Evolutionary conservation across 495 filamentous ascomycete species (phyloP).

Genomic region (Aspergillus bridgeri): DNA sequence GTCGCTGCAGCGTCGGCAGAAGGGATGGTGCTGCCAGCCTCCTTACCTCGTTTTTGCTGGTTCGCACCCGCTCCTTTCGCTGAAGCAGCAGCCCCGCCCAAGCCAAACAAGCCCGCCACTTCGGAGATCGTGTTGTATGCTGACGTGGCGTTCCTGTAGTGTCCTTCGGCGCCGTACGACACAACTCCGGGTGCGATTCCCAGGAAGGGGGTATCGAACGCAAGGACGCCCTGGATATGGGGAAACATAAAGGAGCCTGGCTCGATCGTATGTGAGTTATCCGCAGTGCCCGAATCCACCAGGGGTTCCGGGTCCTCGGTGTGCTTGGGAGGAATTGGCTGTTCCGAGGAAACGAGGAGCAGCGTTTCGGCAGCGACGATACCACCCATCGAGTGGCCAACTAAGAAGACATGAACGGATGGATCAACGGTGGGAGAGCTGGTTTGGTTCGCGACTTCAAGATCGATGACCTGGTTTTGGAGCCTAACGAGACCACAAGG

Average conservation of each 20-base stretch:
- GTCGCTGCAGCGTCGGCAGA: constrained; percentile 50
- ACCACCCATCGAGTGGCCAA: constrained; percentile 96
- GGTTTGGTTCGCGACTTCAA: constrained; percentile 81
- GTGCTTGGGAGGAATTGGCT: constrained; percentile 50
- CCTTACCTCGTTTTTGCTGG: constrained; percentile 12
- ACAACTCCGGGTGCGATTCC: constrained; percentile 87
- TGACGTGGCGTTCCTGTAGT: constrained; percentile 69
- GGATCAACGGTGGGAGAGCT: constrained; percentile 86
- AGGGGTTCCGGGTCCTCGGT: constrained; percentile 16
- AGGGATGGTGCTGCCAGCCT: constrained; percentile 29
- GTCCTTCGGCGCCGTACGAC: constrained; percentile 81
- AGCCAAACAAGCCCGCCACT: constrained; percentile 59
- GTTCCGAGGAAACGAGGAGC: constrained; percentile 64
- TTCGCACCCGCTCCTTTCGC: constrained; percentile 14
- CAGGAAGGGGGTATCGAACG: constrained; percentile 93
- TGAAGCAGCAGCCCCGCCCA: constrained; percentile 36
- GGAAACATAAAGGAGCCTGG: constrained; percentile 55
- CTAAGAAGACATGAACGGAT: constrained; percentile 75
- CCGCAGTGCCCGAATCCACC: constrained; percentile 22
- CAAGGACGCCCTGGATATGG: constrained; percentile 77
- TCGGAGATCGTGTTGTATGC: constrained; percentile 67
- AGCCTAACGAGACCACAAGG: constrained; percentile 68
- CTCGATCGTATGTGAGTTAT: constrained; percentile 23
- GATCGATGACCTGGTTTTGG: constrained; percentile 85
- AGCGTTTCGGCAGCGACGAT: constrained; percentile 91